Base-by-base conservation (phyloP, 306 rosid genomes). In the Delonix regia region DNA sequence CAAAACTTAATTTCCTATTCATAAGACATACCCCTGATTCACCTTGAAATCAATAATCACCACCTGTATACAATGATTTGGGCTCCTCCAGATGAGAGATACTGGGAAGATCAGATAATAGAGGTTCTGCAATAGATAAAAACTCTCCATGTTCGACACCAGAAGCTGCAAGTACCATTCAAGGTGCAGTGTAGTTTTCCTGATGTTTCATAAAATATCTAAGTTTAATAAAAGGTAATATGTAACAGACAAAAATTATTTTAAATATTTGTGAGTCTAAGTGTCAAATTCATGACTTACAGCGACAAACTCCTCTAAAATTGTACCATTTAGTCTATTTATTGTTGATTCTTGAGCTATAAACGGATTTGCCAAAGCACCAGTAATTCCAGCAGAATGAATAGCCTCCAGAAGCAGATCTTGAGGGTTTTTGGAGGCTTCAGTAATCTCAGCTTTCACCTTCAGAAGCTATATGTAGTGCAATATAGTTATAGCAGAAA, bases 121-220 rank as follows among this genome's bases (percentile, higher is more conserved):
- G 90, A 79, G 97, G 99, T 85, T 95, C 95, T 6, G 94, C 97
- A 80, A 89, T 39, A 42, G 92, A 90, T 64, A 91, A 74, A 57
- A 92, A 81, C 60, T 88, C 97, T 77, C 88, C 92, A 52, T 92
- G 96, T 67, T 89, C 97, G 87, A 92, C 97, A 77, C 97, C 98
- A 82, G 88, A 91, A 62, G 89, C 98, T 51, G 95, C 92, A 72
- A 95, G 91, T 70, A 92, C 94, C 63, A 92, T 88, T 75, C 90
- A 87, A 44, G 93, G 81, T 30, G 96, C 97, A 10, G 96, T 88
- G 78, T 90, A 95, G 79, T 95, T 92, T 79, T 89, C 95, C 99
- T 95, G 86, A 75, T 84, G 79, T 71, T 61, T 77, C 73, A 87
- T 74, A 53, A 69, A 69, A 80, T 27, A 57, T 60, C 18, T 5